Evolutionary conservation across 2,329 filamentous ascomycete genomes (phyloP), one percentile per base, ranked within the genome.

Genomic region (Colletotrichum agaves): DNA sequence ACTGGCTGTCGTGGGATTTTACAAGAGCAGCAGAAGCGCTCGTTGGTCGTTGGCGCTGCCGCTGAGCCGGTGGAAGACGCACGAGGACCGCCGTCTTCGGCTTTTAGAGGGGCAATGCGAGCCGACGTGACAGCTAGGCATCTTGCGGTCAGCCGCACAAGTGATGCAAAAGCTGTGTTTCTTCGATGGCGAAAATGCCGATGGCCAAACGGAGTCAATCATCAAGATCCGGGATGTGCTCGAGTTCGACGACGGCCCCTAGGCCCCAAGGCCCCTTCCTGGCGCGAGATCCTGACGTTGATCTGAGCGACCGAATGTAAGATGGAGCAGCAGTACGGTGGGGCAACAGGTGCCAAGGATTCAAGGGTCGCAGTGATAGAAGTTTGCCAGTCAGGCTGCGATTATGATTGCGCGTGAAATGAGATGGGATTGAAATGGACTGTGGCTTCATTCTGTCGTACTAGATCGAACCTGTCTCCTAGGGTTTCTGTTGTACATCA

Each of bases 261-360:
- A n/a, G n/a, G 13, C 31, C 46, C 37, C 27, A 52, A 37, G 21
- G 15, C 37, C 31, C 27, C 46, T 67, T 43, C 39, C 53, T 35
- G 47, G 35, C 21, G 39, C 10, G 55, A 64, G 65, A 68, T 65
- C 61, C 47, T 43, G 21, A 65, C 53, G 5, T 50, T 68, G 61
- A 68, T 68, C 61, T 65, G 39, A 56, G 55, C 47, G 66, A 69
- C 67, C 56, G 43, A 61, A 69, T 67, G 61, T 67, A 43, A 69
- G 66, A 62, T 67, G 49, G 62, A 69, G 56, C 66, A 69, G 56
- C 57, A 67, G 49, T 60, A 33, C 63, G 27, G 56, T 69, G 56
- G 50, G 66, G 62, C 62, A 53, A 62, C 56, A 66, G 31, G 37
- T 62, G 63, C 66, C 66, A 67, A 69, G 66, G 49, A 69, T 69